These are phyloP conservation scores for Zizania palustris DNA, from an alignment of 202 grass and related monocot genomes.

Conservation along the genomic window DNA sequence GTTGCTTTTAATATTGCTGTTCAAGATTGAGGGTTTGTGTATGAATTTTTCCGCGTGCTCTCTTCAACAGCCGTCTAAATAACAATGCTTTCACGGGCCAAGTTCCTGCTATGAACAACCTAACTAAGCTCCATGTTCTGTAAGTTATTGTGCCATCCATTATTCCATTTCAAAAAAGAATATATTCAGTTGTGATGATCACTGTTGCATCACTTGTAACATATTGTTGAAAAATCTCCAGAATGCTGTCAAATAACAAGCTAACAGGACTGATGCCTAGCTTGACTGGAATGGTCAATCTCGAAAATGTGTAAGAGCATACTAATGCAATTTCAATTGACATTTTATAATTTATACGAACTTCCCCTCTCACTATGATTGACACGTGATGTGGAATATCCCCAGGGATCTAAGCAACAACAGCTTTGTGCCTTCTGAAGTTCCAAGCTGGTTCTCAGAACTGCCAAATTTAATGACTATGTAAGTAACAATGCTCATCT, in stretches of 20 bases:
- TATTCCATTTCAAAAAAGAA: background rate
- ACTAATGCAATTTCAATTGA: background rate
- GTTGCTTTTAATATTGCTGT: slow-evolving; percentile 13
- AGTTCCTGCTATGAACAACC: slow-evolving; percentile 61
- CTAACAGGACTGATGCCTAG: slow-evolving; percentile 64
- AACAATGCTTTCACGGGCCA: slow-evolving; percentile 43
- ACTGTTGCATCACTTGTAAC: background rate
- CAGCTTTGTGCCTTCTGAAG: slow-evolving; percentile 53
- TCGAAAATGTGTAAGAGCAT: slow-evolving; percentile 72
- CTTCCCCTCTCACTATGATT: slow-evolving; percentile 9
- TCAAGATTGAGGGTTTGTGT: background rate
- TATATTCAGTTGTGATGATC: background rate
- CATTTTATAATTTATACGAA: slow-evolving; percentile 34
- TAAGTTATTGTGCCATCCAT: slow-evolving; percentile 44
- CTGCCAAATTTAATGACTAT: slow-evolving; percentile 41
- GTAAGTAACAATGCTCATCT: slow-evolving; percentile 48
- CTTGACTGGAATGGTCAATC: slow-evolving; percentile 45
- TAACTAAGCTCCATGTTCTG: slow-evolving; percentile 58
- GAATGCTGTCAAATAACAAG: slow-evolving; percentile 71
- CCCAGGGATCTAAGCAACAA: slow-evolving; percentile 87
- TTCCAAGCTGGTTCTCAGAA: slow-evolving; percentile 65
- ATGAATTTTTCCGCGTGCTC: slow-evolving; percentile 35
- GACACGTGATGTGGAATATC: slow-evolving; percentile 19
- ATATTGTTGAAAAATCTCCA: slow-evolving; percentile 37
- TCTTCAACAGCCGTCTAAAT: slow-evolving; percentile 63